Evolutionary conservation across 192 early-diverging fungal genomes (phyloP).

Genomic region (Rhizophlyctis rosea): DNA sequence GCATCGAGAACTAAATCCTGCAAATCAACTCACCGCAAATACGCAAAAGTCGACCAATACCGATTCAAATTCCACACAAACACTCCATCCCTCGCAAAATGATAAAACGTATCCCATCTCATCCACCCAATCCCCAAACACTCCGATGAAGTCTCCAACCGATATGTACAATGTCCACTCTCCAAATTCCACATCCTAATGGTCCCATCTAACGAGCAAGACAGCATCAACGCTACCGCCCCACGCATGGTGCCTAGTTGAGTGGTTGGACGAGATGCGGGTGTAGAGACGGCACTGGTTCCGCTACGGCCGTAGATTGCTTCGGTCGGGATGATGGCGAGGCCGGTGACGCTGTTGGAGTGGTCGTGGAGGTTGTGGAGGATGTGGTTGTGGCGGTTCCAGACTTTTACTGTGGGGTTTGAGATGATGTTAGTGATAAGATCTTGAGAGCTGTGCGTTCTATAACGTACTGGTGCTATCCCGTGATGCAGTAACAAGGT

Average conservation of each 20-base stretch:
- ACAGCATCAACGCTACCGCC: slow-evolving; percentile 38
- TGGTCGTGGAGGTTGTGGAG: slow-evolving; percentile 41
- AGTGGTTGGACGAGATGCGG: too few species aligned
- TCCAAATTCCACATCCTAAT: slow-evolving; percentile 54
- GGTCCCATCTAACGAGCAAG: slow-evolving; percentile 44
- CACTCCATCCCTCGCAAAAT: slow-evolving; percentile 39
- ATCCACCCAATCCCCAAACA: slow-evolving; percentile 51
- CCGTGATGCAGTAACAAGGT: slow-evolving; percentile 48
- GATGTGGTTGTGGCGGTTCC: slow-evolving; percentile 39
- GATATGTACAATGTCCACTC: slow-evolving; percentile 37
- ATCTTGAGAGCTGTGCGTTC: too few species aligned
- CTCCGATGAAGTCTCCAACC: slow-evolving; percentile 41
- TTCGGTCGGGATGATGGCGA: slow-evolving; percentile 30
- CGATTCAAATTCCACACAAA: slow-evolving; percentile 46
- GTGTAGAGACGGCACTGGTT: neutral
- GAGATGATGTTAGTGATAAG: too few species aligned
- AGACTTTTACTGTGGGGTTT: slow-evolving; percentile 53
- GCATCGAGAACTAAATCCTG: too few species aligned
- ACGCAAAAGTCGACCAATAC: slow-evolving; percentile 41
- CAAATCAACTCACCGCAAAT: slow-evolving; percentile 30
- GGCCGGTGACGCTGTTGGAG: slow-evolving; percentile 43
- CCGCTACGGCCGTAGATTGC: slow-evolving; percentile 1
- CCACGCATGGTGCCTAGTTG: slow-evolving; percentile 12
- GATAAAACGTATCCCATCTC: slow-evolving; percentile 38
- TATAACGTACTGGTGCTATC: slow-evolving; percentile 49